Evolutionary conservation across 1,284 basidiomycete species (phyloP).

Genomic region (Taiwanofungus camphoratus): DNA sequence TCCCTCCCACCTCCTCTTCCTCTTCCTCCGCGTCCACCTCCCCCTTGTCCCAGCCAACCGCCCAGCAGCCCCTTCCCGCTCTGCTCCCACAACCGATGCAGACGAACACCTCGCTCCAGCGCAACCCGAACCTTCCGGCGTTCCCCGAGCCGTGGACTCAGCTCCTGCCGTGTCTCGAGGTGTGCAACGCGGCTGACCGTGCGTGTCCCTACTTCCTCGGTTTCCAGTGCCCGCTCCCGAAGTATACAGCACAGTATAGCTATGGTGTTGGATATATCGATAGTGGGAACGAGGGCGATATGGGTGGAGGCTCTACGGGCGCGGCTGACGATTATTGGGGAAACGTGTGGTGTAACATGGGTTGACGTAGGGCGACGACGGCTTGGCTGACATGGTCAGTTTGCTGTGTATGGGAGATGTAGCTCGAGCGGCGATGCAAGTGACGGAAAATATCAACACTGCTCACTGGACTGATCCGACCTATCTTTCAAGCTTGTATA

Average conservation of each 20-base stretch:
- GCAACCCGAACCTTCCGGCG: conserved; percentile 43
- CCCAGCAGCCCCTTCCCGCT: conserved; percentile 34
- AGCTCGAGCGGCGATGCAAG: no score
- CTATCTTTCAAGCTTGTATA: no score
- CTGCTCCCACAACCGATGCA: conserved; percentile 37
- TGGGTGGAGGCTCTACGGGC: conserved; percentile 45
- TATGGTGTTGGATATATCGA: conserved; percentile 77
- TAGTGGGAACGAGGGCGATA: conserved; percentile 39
- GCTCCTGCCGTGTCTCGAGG: conserved; percentile 75
- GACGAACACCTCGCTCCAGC: conserved; percentile 32
- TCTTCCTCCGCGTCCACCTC: conserved; percentile 26
- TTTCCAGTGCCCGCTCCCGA: conserved; percentile 63
- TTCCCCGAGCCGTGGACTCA: conserved; percentile 44
- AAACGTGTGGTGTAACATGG: conserved; percentile 73
- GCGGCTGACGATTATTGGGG: conserved; percentile 64
- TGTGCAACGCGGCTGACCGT: conserved; percentile 68
- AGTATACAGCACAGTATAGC: conserved; percentile 61
- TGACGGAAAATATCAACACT: no score
- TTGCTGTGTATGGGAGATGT: no score
- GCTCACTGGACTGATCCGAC: no score
- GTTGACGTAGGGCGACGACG: no score
- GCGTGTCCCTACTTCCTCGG: conserved; percentile 70
- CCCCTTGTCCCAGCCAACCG: conserved; percentile 13
- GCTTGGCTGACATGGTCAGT: no score
- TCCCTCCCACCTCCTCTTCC: conserved; percentile 28